Evolutionary conservation across 345 rosid species (phyloP), one percentile per base, ranked within the genome.

Genomic region (Eucalyptus curtisii): DNA sequence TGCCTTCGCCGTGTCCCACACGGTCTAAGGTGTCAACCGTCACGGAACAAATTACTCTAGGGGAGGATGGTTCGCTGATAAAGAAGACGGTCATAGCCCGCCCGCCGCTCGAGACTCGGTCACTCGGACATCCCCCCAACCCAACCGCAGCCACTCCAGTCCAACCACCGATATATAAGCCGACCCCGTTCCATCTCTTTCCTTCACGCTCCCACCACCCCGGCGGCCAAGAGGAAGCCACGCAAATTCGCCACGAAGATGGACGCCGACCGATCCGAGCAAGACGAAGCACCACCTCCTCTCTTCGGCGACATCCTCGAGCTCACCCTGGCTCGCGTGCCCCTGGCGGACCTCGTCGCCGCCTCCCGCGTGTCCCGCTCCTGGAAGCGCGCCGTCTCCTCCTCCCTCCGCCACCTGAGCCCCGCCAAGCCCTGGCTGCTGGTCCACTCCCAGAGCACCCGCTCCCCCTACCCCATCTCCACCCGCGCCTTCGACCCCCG

Each of bases 401-500:
- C 95, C 71, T 96, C 99, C 49, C 96, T 97, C 85, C 94, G 90
- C 88, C 91, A 90, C 79, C 25, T 86, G 91, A 94, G 92, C 86
- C 90, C 86, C 50, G 48, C 87, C 91, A 91, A 91, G 37, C 97
- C 99, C 1, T 96, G 99, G 99, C 92, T 97, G 24, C 30, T 97
- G 42, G 30, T 96, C 89, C 94, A 95, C 88, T 30, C 81, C 3
- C 98, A 96, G 91, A 86, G 66, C 89, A 91, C 55, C 1, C 89
- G 88, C 37, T 71, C 95, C 1, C 95, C 96, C 10, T 88, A 91
- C 92, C 50, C 88, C 48, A 79, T 84, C 40, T 6, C 92, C 57
- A 24, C 94, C 16, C 90, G 88, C 90, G 98, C 96, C 9, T 97
- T 92, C 91, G 99, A 97, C 89, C 98, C 99, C 1, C 95, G 95